These are phyloP conservation scores for Celoporthe dispersa DNA, from an alignment of 2,329 filamentous ascomycete genomes.

Conservation along the genomic window DNA sequence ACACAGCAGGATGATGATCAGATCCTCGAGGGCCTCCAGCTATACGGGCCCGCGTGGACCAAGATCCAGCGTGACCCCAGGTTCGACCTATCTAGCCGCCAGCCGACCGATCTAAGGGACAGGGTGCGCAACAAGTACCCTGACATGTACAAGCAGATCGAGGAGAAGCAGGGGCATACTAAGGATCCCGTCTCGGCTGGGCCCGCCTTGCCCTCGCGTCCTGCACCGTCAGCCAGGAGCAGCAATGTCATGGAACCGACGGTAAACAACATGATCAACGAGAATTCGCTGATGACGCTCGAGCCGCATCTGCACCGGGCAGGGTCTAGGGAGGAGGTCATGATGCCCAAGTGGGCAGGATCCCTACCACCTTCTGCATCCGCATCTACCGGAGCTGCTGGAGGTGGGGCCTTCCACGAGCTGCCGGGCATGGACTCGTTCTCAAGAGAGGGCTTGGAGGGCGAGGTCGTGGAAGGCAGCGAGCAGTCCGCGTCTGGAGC, in stretches of 20 bases:
- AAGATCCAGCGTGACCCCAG: slow-evolving; percentile 65
- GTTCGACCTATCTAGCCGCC: slow-evolving; percentile 61
- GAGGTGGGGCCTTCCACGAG: slow-evolving; percentile 18
- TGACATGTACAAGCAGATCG: slow-evolving; percentile 59
- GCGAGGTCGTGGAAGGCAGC: slow-evolving; percentile 35
- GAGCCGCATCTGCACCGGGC: slow-evolving; percentile 46
- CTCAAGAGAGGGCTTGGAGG: slow-evolving; percentile 25
- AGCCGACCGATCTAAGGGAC: slow-evolving; percentile 67
- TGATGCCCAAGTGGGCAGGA: slow-evolving; percentile 45
- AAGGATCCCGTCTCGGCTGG: slow-evolving; percentile 42
- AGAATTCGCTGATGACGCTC: slow-evolving; percentile 48
- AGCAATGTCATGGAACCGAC: slow-evolving; percentile 56
- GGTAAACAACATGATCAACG: slow-evolving; percentile 51
- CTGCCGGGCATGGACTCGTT: slow-evolving; percentile 26
- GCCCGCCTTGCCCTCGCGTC: slow-evolving; percentile 16
- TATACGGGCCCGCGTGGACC: slow-evolving; percentile 68
- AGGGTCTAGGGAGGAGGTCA: slow-evolving; percentile 52
- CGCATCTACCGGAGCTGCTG: not conserved
- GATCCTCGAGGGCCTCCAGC: slow-evolving; percentile 62
- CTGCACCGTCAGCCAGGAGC: slow-evolving; percentile 40
- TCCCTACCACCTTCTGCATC: slow-evolving; percentile 16
- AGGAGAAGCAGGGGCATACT: slow-evolving; percentile 56
- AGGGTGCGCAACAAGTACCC: slow-evolving; percentile 68
- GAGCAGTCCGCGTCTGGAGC: slow-evolving; percentile 36
- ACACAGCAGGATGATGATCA: slow-evolving; percentile 66